Conservation (phyloP, 345 rosid species). For the Clarkia xantiana region DNA sequence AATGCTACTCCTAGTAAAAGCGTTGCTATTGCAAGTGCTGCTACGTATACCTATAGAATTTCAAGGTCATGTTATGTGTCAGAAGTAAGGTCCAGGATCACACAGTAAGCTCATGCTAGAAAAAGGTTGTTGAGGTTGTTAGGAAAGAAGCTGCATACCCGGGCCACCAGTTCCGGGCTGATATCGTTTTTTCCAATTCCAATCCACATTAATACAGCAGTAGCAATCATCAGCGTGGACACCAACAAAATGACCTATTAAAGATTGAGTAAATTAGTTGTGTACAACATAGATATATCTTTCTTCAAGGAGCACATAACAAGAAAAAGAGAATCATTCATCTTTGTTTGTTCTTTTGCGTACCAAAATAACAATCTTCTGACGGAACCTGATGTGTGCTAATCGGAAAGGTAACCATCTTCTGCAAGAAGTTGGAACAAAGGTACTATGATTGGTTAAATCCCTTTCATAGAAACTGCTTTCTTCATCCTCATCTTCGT, state of each 20-base stretch:
- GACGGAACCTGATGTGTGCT: constrained; percentile 45
- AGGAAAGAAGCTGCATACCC: constrained; percentile 23
- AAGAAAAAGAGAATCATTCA: constrained; percentile 3
- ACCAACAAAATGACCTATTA: constrained; percentile 29
- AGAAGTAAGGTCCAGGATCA: too few relatives aligned
- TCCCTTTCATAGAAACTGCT: constrained; percentile 31
- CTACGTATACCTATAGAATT: constrained; percentile 38
- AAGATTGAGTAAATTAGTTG: too few relatives aligned
- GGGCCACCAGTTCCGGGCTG: constrained; percentile 30
- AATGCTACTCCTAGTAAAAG: constrained; percentile 41
- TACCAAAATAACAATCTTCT: constrained; percentile 53
- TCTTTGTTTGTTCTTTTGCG: constrained; percentile 1
- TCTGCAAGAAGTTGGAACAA: constrained; percentile 20
- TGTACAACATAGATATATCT: neutral
- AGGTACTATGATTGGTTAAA: constrained; percentile 19
- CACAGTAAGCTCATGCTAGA: neutral
- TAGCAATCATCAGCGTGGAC: constrained; percentile 29
- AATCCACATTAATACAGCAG: constrained; percentile 42
- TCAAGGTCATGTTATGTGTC: too few relatives aligned
- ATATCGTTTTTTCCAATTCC: constrained; percentile 28
- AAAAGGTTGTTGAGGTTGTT: neutral
- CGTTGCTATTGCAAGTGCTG: constrained; percentile 25
- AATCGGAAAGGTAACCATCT: constrained; percentile 36
- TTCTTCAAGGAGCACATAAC: neutral
- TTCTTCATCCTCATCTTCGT: constrained; percentile 54